Conservation (phyloP, 2,329 filamentous ascomycete species). For the Aspergillus flavus region DNA sequence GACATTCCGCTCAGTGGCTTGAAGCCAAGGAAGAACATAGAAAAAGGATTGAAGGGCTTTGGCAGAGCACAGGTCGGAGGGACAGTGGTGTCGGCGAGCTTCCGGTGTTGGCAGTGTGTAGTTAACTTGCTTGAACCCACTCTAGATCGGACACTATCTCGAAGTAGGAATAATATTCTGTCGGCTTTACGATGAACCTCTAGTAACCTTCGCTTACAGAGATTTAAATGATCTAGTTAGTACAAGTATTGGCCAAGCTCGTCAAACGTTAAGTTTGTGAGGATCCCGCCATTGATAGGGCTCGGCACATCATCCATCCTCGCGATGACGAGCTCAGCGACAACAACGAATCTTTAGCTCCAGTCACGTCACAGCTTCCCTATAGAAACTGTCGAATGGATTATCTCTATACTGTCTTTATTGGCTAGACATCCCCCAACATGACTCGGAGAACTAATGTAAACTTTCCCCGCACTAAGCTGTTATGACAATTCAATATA, state of each 20-base stretch:
- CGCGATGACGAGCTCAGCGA: constrained; percentile 13
- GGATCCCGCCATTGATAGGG: background rate
- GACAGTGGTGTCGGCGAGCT: constrained; percentile 19
- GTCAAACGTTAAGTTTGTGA: too few relatives aligned
- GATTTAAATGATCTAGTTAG: background rate
- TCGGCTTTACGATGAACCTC: too few relatives aligned
- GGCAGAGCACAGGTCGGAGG: constrained; percentile 1
- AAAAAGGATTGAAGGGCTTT: constrained; percentile 24
- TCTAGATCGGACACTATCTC: background rate
- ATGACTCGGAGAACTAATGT: background rate
- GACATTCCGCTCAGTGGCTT: constrained; percentile 35
- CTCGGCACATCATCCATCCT: constrained; percentile 16
- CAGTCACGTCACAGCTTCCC: constrained; percentile 3
- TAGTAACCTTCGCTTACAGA: background rate
- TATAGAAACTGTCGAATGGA: background rate
- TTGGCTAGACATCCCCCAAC: background rate
- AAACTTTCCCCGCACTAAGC: background rate
- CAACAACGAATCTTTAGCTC: background rate
- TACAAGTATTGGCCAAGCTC: background rate
- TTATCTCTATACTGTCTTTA: too few relatives aligned
- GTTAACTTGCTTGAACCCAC: background rate
- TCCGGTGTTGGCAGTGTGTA: constrained; percentile 12
- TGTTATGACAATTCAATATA: background rate
- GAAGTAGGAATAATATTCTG: background rate
- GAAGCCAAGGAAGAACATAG: constrained; percentile 28